Evolutionary conservation across 805 yeast species (phyloP).

Genomic region (Hagleromyces aurorensis): DNA sequence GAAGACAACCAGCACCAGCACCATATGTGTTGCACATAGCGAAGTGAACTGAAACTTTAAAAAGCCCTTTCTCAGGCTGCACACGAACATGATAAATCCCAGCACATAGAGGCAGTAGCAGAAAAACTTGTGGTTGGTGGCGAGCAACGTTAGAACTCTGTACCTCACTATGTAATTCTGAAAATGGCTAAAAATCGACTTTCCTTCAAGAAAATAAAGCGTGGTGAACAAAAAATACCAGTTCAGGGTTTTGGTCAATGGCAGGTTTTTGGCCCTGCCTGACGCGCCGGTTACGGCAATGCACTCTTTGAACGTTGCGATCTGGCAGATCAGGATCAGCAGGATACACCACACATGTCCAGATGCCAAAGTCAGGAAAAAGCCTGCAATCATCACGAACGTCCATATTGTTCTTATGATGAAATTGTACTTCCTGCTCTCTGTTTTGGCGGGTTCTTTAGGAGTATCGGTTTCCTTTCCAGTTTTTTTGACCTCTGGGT

Average conservation of each 20-base stretch:
- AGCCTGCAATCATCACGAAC: slow-evolving; percentile 74
- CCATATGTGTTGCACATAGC: slow-evolving; percentile 90
- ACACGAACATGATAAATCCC: slow-evolving; percentile 86
- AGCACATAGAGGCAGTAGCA: slow-evolving; percentile 76
- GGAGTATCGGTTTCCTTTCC: slow-evolving; percentile 1
- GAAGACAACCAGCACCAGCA: slow-evolving; percentile 76
- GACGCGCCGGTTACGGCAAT: slow-evolving; percentile 77
- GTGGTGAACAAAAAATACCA: slow-evolving; percentile 92
- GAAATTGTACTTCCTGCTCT: slow-evolving; percentile 36
- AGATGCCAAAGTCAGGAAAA: slow-evolving; percentile 61
- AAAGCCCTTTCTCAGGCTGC: slow-evolving; percentile 80
- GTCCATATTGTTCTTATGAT: slow-evolving; percentile 90
- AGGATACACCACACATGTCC: slow-evolving; percentile 81
- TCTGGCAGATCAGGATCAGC: slow-evolving; percentile 65
- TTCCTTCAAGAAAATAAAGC: slow-evolving; percentile 83
- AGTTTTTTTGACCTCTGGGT: slow-evolving; percentile 1
- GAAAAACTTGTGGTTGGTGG: slow-evolving; percentile 73
- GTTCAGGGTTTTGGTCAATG: slow-evolving; percentile 73
- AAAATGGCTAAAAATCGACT: slow-evolving; percentile 65
- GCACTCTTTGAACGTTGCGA: slow-evolving; percentile 84
- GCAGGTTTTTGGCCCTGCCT: slow-evolving; percentile 72
- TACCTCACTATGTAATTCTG: slow-evolving; percentile 33
- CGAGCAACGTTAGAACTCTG: slow-evolving; percentile 45
- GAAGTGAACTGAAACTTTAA: slow-evolving; percentile 91
- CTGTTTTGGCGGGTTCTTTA: slow-evolving; percentile 7